Evolutionary conservation across 2,329 filamentous ascomycete species (phyloP), one percentile per base, ranked within the genome.

Genomic region (Fusarium tanahbumbuense): DNA sequence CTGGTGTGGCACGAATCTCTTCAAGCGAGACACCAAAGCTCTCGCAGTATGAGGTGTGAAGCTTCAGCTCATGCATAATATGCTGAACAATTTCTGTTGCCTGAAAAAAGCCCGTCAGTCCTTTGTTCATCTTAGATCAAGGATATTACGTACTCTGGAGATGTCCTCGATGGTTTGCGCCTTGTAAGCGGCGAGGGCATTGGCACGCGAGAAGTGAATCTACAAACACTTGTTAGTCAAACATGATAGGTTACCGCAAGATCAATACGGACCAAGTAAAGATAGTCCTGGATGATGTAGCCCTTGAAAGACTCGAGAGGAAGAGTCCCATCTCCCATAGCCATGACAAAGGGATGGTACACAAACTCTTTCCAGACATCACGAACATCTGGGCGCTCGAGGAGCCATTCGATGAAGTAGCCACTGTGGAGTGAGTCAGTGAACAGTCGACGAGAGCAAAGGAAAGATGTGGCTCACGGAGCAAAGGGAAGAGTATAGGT

Each of bases 271-370:
- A 96, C 92, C 45, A 98, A 82, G 76, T 96, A 98, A 7, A 97
- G 84, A 75, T 98, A 98, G 76, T 98, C 95, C 75, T 98, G 95
- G 12, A 96, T 86, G 59, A 98, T 88, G 77, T 98, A 98, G 41
- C 91, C 87, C 78, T 94, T 96, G 84, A 97, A 98, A 0, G 89
- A 91, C 45, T 92, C 88, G 2, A 91, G 73, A 0, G 92, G 91
- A 22, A 98, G 83, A 10, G 87, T 91, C 0, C 93, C 94, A 62
- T 91, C 85, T 1, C 92, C 94, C 76, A 98, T 84, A 16, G 87
- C 88, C 75, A 90, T 84, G 44, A 97, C 92, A 76, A 98, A 98
- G 0, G 91, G 88, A 76, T 98, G 95, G 71, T 94, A 85, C 4
- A 92, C 90, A 76, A 93, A 97, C 15, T 83, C 82, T 49, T 89